Percentiles rank a stretch among this genome's conserved stretches.
Evolutionary conservation across 2,329 filamentous ascomycete species (phyloP).

Genomic region (Cladosporium cucumerinum): DNA sequence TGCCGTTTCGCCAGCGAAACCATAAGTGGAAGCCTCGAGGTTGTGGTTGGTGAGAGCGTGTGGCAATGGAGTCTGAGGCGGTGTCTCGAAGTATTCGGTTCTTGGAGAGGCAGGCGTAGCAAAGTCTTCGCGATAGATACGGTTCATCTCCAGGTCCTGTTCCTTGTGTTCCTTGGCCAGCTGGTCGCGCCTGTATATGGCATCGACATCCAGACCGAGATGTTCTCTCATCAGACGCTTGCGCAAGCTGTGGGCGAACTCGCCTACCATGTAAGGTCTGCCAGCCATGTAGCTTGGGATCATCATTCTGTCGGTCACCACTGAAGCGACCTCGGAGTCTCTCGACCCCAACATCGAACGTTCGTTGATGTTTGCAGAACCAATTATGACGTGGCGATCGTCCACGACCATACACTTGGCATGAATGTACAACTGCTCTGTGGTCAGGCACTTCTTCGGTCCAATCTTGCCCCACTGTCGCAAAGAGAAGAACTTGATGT

Average conservation of each 20-base stretch:
- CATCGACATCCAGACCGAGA: constrained; percentile 90
- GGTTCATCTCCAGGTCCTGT: constrained; percentile 57
- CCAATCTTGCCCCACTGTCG: constrained; percentile 91
- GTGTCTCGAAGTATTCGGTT: constrained; percentile 31
- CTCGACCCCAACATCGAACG: constrained; percentile 88
- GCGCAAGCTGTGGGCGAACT: constrained; percentile 88
- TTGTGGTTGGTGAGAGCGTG: constrained; percentile 26
- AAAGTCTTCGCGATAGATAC: constrained; percentile 33
- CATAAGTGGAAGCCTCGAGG: constrained; percentile 19
- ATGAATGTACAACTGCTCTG: constrained; percentile 96
- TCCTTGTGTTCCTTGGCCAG: constrained; percentile 42
- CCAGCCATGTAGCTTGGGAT: constrained; percentile 89
- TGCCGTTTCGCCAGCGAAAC: constrained; percentile 18
- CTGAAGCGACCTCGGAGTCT: constrained; percentile 86
- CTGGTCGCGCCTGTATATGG: constrained; percentile 52
- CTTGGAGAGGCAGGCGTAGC: constrained; percentile 8
- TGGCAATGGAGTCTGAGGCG: constrained; percentile 31
- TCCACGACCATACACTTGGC: constrained; percentile 96
- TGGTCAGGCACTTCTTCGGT: constrained; percentile 75
- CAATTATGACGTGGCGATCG: constrained; percentile 88
- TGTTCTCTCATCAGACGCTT: constrained; percentile 96
- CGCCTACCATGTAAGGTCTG: constrained; percentile 80
- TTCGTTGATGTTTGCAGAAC: constrained; percentile 98
- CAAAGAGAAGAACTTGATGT: constrained; percentile 91
- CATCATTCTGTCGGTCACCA: constrained; percentile 91